Conservation (phyloP, 2,329 filamentous ascomycete species). For the Exophiala dermatitidis region DNA sequence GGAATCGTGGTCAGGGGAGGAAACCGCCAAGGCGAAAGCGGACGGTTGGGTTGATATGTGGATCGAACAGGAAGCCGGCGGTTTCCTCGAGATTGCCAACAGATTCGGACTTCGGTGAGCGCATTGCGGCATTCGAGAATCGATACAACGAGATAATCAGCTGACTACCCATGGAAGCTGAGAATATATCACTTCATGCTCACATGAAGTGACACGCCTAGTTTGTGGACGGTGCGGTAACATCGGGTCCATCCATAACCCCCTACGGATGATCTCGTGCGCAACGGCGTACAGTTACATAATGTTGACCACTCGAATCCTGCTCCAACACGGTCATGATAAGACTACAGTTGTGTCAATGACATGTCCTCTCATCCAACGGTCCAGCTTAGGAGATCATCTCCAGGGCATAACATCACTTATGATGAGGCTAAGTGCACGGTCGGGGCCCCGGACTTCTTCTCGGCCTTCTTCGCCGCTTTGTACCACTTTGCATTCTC, state of each 20-base stretch:
- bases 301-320: too few species aligned
- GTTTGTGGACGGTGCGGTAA: too few species aligned
- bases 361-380: not conserved
- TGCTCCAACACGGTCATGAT: too few species aligned
- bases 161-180: not conserved
- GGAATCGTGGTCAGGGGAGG: conserved; percentile 52
- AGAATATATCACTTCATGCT: too few species aligned
- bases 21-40: conserved; percentile 46
- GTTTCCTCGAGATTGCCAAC: conserved; percentile 47
- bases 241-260: too few species aligned
- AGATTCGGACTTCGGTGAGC: conserved; percentile 35
- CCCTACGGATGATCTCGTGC: too few species aligned
- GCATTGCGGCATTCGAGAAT: not conserved
- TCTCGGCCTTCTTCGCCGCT: conserved; percentile 28
- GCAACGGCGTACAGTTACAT: too few species aligned
- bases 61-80: conserved; percentile 45
- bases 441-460: conserved; percentile 22
- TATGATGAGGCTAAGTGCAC: conserved; percentile 23
- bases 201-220: too few species aligned
- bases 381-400: not conserved
- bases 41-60: conserved; percentile 60
- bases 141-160: not conserved
- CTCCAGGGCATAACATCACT: not conserved
- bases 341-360: not conserved
- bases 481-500: conserved; percentile 28